Evolutionary conservation across 2,329 filamentous ascomycete species (phyloP).

Genomic region (Alternaria angustiovoidea): DNA sequence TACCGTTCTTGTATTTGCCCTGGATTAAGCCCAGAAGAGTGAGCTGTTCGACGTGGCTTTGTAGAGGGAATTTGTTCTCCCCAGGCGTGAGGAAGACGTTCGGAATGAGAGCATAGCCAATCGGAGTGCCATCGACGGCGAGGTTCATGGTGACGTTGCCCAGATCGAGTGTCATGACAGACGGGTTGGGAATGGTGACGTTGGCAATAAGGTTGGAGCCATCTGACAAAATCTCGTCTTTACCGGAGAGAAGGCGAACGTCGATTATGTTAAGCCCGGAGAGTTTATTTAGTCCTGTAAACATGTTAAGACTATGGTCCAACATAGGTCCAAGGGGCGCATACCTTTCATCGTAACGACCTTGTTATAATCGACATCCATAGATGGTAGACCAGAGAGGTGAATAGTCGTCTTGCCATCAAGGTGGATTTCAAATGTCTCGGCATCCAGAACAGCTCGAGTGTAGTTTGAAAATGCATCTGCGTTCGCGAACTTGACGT

Average conservation of each 20-base stretch:
- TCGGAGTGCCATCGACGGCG: conserved; percentile 59
- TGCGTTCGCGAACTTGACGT: conserved; percentile 53
- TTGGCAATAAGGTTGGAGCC: conserved; percentile 69
- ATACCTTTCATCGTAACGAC: conserved; percentile 65
- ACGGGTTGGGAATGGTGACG: conserved; percentile 69
- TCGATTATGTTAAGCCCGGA: conserved; percentile 61
- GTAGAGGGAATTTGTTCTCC: conserved; percentile 63
- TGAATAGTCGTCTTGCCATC: conserved; percentile 62
- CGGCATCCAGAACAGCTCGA: conserved; percentile 57
- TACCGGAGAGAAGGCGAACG: conserved; percentile 57
- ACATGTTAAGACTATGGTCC: conserved; percentile 3
- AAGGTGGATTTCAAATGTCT: conserved; percentile 60
- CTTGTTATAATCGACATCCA: conserved; percentile 64
- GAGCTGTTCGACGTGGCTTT: conserved; percentile 62
- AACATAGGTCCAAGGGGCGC: conserved; percentile 5
- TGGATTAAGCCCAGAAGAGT: conserved; percentile 57
- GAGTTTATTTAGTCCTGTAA: conserved; percentile 65
- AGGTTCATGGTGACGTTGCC: conserved; percentile 71
- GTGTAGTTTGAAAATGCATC: conserved; percentile 61
- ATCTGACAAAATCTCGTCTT: conserved; percentile 47
- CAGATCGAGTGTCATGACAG: conserved; percentile 70
- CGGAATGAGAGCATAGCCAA: conserved; percentile 67
- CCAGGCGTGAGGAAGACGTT: conserved; percentile 68
- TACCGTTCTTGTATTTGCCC: conserved; percentile 61
- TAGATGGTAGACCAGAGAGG: conserved; percentile 59